Evolutionary conservation across 768 basidiomycete genomes (phyloP), one percentile per base, ranked within the genome.

Genomic region (Suillus lakei): DNA sequence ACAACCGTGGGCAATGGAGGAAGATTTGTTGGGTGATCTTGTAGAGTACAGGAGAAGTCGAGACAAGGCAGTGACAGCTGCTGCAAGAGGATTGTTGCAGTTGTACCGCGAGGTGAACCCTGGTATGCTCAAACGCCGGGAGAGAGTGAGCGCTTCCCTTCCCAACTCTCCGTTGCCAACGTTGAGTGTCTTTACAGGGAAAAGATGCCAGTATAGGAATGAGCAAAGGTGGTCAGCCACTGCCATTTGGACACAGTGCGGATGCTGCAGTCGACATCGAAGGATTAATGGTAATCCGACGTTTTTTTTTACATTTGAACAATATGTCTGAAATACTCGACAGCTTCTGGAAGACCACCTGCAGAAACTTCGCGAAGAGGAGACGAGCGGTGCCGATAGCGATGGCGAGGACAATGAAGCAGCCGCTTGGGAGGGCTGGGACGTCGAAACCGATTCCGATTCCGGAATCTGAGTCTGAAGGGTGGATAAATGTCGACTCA

Each of bases 1-100:
- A 44, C 98, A 99, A 74, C 95, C 97, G 5, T 96, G 95, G 94
- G 89, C 92, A 62, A 98, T 99, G 91, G 95, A 97, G 69, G 94
- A 95, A 69, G 97, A 98, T 71, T 77, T 98, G 30, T 81, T 99
- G 5, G 89, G 91, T 4, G 98, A 99, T 78, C 77, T 99, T 67
- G 86, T 99, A 60, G 96, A 95, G 78, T 99, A 99, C 76, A 84
- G 90, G 74, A 99, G 98, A 81, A 96, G 95, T 71, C 88, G 90
- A 71, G 98, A 98, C 78, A 99, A 98, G 81, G 86, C 91, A 1
- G 95, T 98, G 50, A 90, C 91, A 8, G 88, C 93, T n/a, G 95
- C 93, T 53, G 90, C 94, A 3, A 83, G 98, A 32, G 93, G 95
- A 16, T 74, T 99, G 55, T 78, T 99, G 60, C 93, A 92, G 74